These are phyloP conservation scores for Diaporthe helianthi DNA, from an alignment of 2,329 filamentous ascomycete genomes.

Conservation along the genomic window DNA sequence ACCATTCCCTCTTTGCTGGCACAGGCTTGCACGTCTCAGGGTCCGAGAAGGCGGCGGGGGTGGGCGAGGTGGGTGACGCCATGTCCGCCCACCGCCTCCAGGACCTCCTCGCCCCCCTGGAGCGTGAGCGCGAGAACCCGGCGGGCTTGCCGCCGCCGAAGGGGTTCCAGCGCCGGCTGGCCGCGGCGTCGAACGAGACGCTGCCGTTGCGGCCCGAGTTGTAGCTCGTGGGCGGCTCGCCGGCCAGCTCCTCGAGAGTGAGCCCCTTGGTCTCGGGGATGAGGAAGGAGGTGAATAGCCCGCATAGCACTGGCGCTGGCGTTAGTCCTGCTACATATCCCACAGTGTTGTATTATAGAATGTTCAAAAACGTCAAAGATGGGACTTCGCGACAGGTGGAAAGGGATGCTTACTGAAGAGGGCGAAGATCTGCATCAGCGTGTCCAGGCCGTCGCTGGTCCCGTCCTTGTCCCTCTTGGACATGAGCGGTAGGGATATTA, in stretches of 20 bases:
- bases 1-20: constrained; percentile 34
- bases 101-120: constrained; percentile 37
- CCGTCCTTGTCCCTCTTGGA: constrained; percentile 56
- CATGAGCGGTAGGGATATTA: constrained; percentile 68
- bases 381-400: too few species aligned
- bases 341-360: too few species aligned
- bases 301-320: too few species aligned
- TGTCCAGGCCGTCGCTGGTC: constrained; percentile 49
- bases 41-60: constrained; percentile 37
- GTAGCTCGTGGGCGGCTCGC: constrained; percentile 68
- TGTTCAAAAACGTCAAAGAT: too few species aligned
- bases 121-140: constrained; percentile 56
- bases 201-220: constrained; percentile 60
- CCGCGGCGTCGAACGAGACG: constrained; percentile 44
- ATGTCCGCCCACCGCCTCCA: constrained; percentile 45
- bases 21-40: constrained; percentile 30
- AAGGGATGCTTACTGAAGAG: too few species aligned
- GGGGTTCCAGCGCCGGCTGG: constrained; percentile 50
- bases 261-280: constrained; percentile 79
- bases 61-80: neutral
- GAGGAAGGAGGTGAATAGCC: constrained; percentile 72
- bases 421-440: constrained; percentile 79
- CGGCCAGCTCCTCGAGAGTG: constrained; percentile 74
- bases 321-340: too few species aligned
- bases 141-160: constrained; percentile 59